These are phyloP conservation scores for Aspergillus floridensis DNA, from an alignment of 2,329 filamentous ascomycete species.

Conservation along the genomic window DNA sequence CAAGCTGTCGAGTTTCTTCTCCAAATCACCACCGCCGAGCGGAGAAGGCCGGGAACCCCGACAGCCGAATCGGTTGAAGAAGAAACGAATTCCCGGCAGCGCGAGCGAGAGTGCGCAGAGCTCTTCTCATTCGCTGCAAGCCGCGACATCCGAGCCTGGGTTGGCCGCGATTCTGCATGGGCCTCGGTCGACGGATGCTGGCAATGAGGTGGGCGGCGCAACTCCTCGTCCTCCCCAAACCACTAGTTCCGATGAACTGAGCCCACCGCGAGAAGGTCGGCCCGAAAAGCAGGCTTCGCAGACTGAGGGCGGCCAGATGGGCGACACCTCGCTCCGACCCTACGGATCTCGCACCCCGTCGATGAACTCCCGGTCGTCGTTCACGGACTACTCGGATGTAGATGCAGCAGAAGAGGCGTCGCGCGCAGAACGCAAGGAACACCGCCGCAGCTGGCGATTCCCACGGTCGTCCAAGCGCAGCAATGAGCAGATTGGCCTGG, in stretches of 20 bases:
- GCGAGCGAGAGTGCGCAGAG: conserved; percentile 85
- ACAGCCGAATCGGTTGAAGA: conserved; percentile 86
- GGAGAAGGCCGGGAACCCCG: conserved; percentile 60
- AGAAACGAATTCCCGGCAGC: conserved; percentile 75
- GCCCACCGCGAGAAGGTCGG: conserved; percentile 17
- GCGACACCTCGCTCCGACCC: conserved; percentile 58
- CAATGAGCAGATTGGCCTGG: conserved; percentile 50
- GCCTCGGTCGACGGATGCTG: conserved; percentile 26
- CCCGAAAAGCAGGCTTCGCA: conserved; percentile 22
- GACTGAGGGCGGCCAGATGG: conserved; percentile 45
- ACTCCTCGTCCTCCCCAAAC: conserved; percentile 36
- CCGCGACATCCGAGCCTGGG: conserved; percentile 42
- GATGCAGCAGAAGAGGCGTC: conserved; percentile 66
- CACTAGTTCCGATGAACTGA: conserved; percentile 27
- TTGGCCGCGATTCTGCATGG: conserved; percentile 27
- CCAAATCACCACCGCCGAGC: conserved; percentile 61
- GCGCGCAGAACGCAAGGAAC: conserved; percentile 61
- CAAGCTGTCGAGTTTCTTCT: conserved; percentile 67
- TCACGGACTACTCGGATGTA: conserved; percentile 77
- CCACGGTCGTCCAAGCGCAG: conserved; percentile 56
- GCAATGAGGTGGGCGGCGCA: conserved; percentile 31
- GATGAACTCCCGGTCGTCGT: conserved; percentile 65
- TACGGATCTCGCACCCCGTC: conserved; percentile 74
- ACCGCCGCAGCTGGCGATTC: conserved; percentile 71
- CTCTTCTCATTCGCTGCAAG: conserved; percentile 73